Conservation (phyloP, 106 monocot species). For the Phalaenopsis equestris region DNA sequence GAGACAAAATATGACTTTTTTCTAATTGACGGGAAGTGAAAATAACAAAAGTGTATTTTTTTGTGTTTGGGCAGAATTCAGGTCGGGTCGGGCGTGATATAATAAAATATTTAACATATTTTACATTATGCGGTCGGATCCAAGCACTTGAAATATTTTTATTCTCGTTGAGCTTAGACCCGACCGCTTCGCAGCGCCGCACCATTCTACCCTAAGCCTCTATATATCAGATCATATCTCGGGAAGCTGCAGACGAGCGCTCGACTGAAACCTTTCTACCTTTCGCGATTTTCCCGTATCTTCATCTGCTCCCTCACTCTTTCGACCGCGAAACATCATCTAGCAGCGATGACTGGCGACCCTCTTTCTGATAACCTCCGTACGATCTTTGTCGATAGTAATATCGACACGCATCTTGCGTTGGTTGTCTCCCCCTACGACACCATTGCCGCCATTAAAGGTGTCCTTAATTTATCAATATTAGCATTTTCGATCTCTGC, state of each 20-base stretch:
- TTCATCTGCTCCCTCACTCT: neutral
- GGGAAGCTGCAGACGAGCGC: neutral
- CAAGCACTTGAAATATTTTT: too few species aligned
- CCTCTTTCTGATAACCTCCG: neutral
- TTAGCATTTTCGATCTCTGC: neutral
- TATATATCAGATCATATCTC: too few species aligned
- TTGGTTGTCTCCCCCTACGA: conserved; percentile 2
- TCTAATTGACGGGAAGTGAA: too few species aligned
- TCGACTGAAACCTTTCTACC: neutral
- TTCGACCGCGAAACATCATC: neutral
- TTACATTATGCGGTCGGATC: too few species aligned
- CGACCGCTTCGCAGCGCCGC: too few species aligned
- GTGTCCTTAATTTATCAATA: neutral
- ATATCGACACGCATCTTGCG: conserved; percentile 9
- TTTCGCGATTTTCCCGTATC: neutral
- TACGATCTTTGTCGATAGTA: conserved; percentile 10
- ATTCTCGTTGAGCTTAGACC: too few species aligned
- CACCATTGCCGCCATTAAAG: conserved; percentile 3
- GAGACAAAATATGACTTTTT: too few species aligned
- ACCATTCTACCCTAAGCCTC: too few species aligned
- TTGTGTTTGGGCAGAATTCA: too few species aligned
- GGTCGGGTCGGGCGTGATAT: too few species aligned
- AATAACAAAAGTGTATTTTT: too few species aligned
- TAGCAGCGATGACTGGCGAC: neutral
- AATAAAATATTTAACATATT: too few species aligned